Evolutionary conservation across 495 filamentous ascomycete species (phyloP), one percentile per base, ranked within the genome.

Genomic region (Trichoderma erinaceum): DNA sequence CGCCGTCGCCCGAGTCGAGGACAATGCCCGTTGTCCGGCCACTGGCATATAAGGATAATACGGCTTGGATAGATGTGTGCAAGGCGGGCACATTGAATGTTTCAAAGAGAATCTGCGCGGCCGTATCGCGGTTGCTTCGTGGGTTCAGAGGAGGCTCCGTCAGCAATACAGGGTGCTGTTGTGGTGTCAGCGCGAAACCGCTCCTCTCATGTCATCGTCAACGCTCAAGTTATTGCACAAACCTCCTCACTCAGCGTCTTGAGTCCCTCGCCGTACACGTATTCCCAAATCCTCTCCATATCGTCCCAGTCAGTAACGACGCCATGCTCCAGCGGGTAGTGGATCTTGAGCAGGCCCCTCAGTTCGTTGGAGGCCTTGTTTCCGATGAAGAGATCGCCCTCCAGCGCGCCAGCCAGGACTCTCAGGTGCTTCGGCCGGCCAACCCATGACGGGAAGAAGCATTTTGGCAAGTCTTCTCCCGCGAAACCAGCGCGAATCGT

Each of bases 231-330:
- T 25, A 1, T 27, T 52, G 56, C 18, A 71, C 80, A 76, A 76
- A 94, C 90, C 82, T 99, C 96, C 82, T 98, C 95, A 73, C 93
- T 96, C 73, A 97, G 84, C 32, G 94, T 97, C 81, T 97, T 98
- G 71, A 99, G 78, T 52, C 85, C 86, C 68, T 86, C 84, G 35
- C 80, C 82, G 71, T 86, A 86, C 3, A 86, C 84, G 68, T 82
- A 85, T 71, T 92, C 90, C 95, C 95, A 99, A 79, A 99, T 99
- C 78, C 91, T 90, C 81, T 98, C 95, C 95, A 99, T 99, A 75
- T 99, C 95, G 73, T 98, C 95, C 95, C 95, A 99, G 79, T 99
- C 93, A 69, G 95, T 99, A 63, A 99, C 95, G 70, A 98, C 95
- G 73, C 95, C 95, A 77, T 99, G 95, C 77, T 97, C 96, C 67